Conservation (phyloP, 2,329 filamentous ascomycete species). For the Onygena corvina region DNA sequence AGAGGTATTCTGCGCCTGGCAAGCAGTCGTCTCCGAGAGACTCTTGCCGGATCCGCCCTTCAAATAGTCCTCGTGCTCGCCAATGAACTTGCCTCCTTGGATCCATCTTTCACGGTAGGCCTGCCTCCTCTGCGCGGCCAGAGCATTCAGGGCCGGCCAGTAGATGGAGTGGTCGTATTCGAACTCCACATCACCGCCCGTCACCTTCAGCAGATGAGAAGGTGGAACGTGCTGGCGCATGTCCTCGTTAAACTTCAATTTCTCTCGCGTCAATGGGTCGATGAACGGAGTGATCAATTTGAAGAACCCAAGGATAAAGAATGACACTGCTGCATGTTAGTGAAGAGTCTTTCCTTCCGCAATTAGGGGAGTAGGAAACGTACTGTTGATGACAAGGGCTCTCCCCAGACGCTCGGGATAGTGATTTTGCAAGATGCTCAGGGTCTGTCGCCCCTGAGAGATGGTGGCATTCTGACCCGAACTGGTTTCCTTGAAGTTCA, state of each 20-base stretch:
- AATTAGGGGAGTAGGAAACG: constrained; percentile 23
- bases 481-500: constrained; percentile 79
- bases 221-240: constrained; percentile 68
- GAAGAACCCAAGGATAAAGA: constrained; percentile 87
- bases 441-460: constrained; percentile 65
- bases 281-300: constrained; percentile 94
- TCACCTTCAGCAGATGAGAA: constrained; percentile 67
- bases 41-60: constrained; percentile 48
- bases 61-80: constrained; percentile 81
- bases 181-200: constrained; percentile 72
- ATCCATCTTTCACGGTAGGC: constrained; percentile 61
- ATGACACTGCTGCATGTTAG: constrained; percentile 52
- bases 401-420: constrained; percentile 86
- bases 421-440: constrained; percentile 86
- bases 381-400: constrained; percentile 80
- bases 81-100: constrained; percentile 64
- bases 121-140: constrained; percentile 55
- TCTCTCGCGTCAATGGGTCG: constrained; percentile 82
- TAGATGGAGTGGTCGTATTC: constrained; percentile 80
- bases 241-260: constrained; percentile 96
- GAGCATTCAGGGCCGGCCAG: constrained; percentile 71
- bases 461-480: constrained; percentile 65
- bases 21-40: constrained; percentile 24
- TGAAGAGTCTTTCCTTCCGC: constrained; percentile 1
- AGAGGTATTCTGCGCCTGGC: neutral